Conservation (phyloP, 306 rosid species). For the Luffa aegyptiaca region DNA sequence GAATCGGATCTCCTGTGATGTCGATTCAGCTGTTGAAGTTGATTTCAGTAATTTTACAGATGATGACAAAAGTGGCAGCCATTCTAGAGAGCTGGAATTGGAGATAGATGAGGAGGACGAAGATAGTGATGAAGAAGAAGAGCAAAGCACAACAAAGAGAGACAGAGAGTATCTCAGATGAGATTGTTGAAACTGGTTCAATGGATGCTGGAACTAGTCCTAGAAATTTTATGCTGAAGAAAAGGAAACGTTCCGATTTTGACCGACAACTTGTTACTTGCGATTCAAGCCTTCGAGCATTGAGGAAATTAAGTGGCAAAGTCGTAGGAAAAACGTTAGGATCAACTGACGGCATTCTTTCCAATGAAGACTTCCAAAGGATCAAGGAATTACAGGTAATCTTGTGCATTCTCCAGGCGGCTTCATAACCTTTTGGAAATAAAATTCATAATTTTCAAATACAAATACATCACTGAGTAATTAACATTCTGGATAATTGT, state of each 20-base stretch:
- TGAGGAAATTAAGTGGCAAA: slow-evolving; percentile 52
- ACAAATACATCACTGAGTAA: background rate
- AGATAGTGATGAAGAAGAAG: background rate
- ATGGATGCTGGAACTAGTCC: slow-evolving; percentile 20
- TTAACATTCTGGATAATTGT: slow-evolving; percentile 11
- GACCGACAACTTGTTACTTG: slow-evolving; percentile 38
- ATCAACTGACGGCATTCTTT: slow-evolving; percentile 56
- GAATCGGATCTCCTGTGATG: slow-evolving; percentile 22
- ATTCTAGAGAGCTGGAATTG: slow-evolving; percentile 17
- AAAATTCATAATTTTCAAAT: background rate
- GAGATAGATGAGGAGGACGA: slow-evolving; percentile 22
- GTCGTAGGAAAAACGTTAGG: slow-evolving; percentile 20
- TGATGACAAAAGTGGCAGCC: slow-evolving; percentile 24
- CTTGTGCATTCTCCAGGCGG: background rate
- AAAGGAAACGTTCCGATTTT: slow-evolving; percentile 58
- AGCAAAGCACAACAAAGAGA: background rate
- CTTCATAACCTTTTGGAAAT: background rate
- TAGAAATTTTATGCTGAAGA: slow-evolving; percentile 25
- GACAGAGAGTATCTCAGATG: slow-evolving; percentile 7
- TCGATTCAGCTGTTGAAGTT: slow-evolving; percentile 21
- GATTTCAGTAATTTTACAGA: background rate
- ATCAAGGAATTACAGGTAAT: slow-evolving; percentile 62
- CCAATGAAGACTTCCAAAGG: slow-evolving; percentile 69
- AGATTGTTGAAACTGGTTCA: slow-evolving; percentile 16
- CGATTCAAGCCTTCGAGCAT: slow-evolving; percentile 75